phyloP scores from a whole-genome alignment of 1,284 basidiomycete genomes.

The Cystobasidiaceae sp. region DNA sequence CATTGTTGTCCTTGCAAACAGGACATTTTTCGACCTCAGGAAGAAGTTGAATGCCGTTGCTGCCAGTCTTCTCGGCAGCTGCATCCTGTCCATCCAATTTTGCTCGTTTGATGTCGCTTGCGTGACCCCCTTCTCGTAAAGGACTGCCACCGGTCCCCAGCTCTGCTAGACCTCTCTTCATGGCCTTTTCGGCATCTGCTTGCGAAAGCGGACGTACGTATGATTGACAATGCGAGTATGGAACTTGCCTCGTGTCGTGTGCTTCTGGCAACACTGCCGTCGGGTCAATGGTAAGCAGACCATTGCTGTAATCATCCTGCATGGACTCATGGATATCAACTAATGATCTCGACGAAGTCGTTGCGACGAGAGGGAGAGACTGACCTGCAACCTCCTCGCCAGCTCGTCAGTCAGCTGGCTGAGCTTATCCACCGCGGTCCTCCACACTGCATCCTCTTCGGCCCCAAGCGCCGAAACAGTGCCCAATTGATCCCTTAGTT shows the following conservation, averaged over 20 bases:
- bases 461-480: neutral
- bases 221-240: slow-evolving; percentile 49
- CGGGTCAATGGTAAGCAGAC: slow-evolving; percentile 31
- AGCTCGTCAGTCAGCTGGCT: slow-evolving; percentile 62
- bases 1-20: slow-evolving; percentile 39
- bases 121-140: no score
- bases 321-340: no score
- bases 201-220: slow-evolving; percentile 44
- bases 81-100: no score
- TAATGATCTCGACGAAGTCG: no score
- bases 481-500: slow-evolving; percentile 57
- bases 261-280: slow-evolving; percentile 29
- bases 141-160: slow-evolving; percentile 26
- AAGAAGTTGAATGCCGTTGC: no score
- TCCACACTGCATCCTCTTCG: slow-evolving; percentile 42
- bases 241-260: slow-evolving; percentile 41
- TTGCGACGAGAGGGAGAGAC: no score
- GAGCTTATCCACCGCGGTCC: slow-evolving; percentile 56
- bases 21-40: neutral
- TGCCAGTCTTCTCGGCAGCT: no score
- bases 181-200: slow-evolving; percentile 19
- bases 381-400: slow-evolving; percentile 60
- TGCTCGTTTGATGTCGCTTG: no score
- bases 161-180: slow-evolving; percentile 29
- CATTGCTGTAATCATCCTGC: slow-evolving; percentile 32